Conservation (phyloP, 306 rosid species). For the Vigna nakashimae region DNA sequence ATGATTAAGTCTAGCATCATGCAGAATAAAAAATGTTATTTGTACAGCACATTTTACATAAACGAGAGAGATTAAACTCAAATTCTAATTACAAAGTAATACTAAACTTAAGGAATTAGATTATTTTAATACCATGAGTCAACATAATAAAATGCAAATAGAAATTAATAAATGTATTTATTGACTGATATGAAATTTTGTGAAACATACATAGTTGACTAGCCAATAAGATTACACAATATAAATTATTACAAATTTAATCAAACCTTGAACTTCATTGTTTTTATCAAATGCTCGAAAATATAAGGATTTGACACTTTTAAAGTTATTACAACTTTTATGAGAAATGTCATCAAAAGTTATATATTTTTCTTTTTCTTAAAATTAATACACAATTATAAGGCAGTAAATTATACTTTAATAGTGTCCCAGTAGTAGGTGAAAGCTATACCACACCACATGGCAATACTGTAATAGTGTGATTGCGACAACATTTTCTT, state of each 20-base stretch:
- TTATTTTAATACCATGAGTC: not conserved
- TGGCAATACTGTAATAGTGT: not conserved
- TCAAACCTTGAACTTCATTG: too few relatives aligned
- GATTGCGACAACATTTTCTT: constrained; percentile 7
- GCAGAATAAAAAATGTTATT: too few relatives aligned
- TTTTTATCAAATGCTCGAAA: too few relatives aligned
- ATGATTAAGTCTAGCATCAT: not conserved
- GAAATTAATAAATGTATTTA: not conserved
- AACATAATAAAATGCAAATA: not conserved
- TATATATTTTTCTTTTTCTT: not conserved
- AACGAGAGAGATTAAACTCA: too few relatives aligned
- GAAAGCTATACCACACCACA: constrained; percentile 7
- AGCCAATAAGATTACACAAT: too few relatives aligned
- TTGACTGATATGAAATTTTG: not conserved
- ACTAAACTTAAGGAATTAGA: not conserved
- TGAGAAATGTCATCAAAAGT: not conserved
- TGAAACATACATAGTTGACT: too few relatives aligned
- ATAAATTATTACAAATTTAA: too few relatives aligned
- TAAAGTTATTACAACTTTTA: too few relatives aligned
- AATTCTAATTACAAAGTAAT: too few relatives aligned
- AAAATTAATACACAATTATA: not conserved
- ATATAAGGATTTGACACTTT: too few relatives aligned
- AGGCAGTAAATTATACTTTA: not conserved
- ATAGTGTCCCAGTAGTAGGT: not conserved
- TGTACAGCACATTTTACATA: too few relatives aligned